Evolutionary conservation across 2,329 filamentous ascomycete species (phyloP).

Genomic region (Aspergillus cejpii): DNA sequence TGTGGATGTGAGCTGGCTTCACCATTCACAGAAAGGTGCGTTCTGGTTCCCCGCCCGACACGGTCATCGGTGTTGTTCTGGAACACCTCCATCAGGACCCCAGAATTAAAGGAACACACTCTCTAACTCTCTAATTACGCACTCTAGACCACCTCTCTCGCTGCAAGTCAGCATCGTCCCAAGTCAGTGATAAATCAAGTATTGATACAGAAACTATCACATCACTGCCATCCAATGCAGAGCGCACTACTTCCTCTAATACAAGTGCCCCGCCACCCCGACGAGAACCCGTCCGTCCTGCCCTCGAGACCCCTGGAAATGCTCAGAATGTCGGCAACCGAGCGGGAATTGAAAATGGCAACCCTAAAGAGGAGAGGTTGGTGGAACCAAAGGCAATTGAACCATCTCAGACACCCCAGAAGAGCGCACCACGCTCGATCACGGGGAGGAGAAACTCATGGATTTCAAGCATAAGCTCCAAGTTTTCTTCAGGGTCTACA

Average conservation of each 20-base stretch:
- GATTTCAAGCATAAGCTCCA: conserved; percentile 89
- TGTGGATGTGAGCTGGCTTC: conserved; percentile 87
- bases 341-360: conserved; percentile 15
- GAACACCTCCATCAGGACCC: conserved; percentile 3
- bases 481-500: conserved; percentile 62
- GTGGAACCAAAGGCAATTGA: conserved; percentile 20
- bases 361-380: conserved; percentile 14
- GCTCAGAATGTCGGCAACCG: conserved; percentile 10
- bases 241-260: conserved; percentile 22
- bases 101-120: no score
- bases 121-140: no score
- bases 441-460: conserved; percentile 66
- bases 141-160: conserved; percentile 32
- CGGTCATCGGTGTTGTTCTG: background rate
- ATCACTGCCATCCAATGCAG: conserved; percentile 13
- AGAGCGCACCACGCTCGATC: conserved; percentile 27
- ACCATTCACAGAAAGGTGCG: conserved; percentile 75
- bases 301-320: conserved; percentile 12
- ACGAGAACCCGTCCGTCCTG: conserved; percentile 8
- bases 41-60: conserved; percentile 9
- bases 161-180: conserved; percentile 32
- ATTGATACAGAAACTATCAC: conserved; percentile 19
- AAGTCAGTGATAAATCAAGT: conserved; percentile 24
- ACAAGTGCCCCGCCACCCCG: conserved; percentile 17
- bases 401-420: conserved; percentile 19